Base-by-base conservation (phyloP, 2,329 filamentous ascomycete species). In the Huntiella decipiens region DNA sequence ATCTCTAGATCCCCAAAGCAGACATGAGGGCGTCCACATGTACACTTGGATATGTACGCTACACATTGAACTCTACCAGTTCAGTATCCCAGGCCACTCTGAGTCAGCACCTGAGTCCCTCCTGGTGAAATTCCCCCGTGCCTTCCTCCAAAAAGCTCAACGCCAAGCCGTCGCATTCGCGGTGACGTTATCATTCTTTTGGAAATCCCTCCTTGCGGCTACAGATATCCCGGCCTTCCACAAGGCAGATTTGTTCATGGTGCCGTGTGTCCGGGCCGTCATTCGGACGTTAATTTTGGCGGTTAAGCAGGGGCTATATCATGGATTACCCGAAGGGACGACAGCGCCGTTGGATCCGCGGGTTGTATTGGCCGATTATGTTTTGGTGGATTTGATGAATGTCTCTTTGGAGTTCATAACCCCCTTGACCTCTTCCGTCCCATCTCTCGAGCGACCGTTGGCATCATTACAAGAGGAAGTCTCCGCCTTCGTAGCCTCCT, bases 151-250 rank as follows among this genome's bases (percentile, higher is more conserved):
- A 3, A 56, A 57, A 41, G 62, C 58, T 1, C 60, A 60, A 44
- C 63, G 60, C 41, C 62, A 65, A 43, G 61, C 61, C 1, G 57
- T 64, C 3, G 61, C 59, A 2, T 61, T 63, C 44, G 57, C 62
- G 28, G 55, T 64, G 48, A 59, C 56, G 31, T 51, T 61, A 4
- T 59, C 57, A 5, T 57, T 59, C 2, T 63, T 64, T 47, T 61
- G 57, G 50, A 28, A 28, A 28, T 28, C 22, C 22, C 22, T 28
- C 1, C 57, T 64, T 3, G 61, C 59, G 2, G 61, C 62, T 44
- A 57, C 62, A 31, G 55, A 63, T 48, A 59, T 55, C 31, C 51
- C 61, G 3, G 60, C 57, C 5, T 57, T 59, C 2, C 63, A 64
- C 47, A 60, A 57, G 50, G 51, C 49, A 5, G 51, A 52, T 38